Evolutionary conservation across 352 stramenopile species (phyloP).

Genomic region (Pythium dissimile): DNA sequence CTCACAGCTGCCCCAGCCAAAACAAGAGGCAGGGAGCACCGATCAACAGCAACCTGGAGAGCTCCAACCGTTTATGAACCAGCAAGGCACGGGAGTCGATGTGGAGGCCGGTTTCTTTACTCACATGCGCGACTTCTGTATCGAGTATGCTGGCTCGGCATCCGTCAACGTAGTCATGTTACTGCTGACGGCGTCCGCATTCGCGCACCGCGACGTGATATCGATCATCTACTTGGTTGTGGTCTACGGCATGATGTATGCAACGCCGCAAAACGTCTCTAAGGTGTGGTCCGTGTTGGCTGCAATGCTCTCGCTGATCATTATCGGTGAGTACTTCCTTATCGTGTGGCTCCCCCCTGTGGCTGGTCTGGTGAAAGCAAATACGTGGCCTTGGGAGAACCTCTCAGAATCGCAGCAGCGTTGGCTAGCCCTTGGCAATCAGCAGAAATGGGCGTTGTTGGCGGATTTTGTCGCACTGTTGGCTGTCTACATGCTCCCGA

Average conservation of each 20-base stretch:
- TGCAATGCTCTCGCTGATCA: conserved; percentile 52
- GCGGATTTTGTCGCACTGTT: conserved; percentile 71
- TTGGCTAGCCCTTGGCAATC: conserved; percentile 61
- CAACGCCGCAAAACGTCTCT: conserved; percentile 45
- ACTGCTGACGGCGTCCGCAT: conserved; percentile 71
- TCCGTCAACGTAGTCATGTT: conserved; percentile 80
- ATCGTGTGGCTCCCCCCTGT: conserved; percentile 71
- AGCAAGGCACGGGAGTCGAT: conserved; percentile 14
- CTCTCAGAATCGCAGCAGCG: conserved; percentile 54
- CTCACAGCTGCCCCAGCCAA: not conserved
- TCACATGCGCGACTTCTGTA: conserved; percentile 57
- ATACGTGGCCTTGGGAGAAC: conserved; percentile 52
- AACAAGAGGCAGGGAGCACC: not conserved
- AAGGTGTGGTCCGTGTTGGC: conserved; percentile 53
- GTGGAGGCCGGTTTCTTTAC: conserved; percentile 62
- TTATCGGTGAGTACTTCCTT: conserved; percentile 68
- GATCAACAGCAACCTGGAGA: not conserved
- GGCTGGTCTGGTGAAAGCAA: conserved; percentile 50
- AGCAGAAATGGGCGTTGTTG: conserved; percentile 79
- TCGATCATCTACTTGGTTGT: conserved; percentile 76
- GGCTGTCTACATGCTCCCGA: conserved; percentile 63
- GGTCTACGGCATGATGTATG: conserved; percentile 80
- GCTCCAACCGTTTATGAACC: conserved; percentile 5
- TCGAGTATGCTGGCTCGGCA: conserved; percentile 68
- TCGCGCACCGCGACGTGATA: conserved; percentile 73